Base-by-base conservation (phyloP, 2,329 filamentous ascomycete genomes). In the Tolypocladium guangdongense region DNA sequence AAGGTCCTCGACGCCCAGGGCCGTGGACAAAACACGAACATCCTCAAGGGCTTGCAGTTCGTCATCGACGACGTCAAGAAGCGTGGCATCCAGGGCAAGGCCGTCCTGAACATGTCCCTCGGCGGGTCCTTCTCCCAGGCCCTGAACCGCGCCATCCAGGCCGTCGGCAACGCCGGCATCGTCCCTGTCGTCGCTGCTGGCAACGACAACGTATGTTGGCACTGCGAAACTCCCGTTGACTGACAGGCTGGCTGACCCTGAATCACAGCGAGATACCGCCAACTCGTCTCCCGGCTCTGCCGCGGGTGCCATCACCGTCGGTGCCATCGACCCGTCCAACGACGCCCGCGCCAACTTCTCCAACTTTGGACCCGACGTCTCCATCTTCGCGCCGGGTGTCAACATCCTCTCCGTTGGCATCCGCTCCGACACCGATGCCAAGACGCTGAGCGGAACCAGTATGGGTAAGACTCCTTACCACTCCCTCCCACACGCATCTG, bases 91-190 rank as follows among this genome's bases (percentile, higher is more conserved):
- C 55, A 57, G n/a, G 78, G 78, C 62, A 80, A 78, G 62, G 73
- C 77, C 53, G 76, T 84, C 59, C 77, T 84, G 74, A 84, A 83
- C 73, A 81, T 84, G 78, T 83, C 81, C 4, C 73, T 84, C 22
- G 79, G 79, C 54, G 78, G 79, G 32, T 64, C 67, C 54, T 62
- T 59, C 43, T 81, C 77, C 8, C 55, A 60, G 2, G 75, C 78
- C 27, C 64, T 82, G 64, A 83, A 84, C 71, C 64, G 68, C n/a
- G 79, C 78, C 60, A 76, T 82, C 55, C 65, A 77, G 59, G 68
- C 68, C 39, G 64, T 82, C 46, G 69, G 71, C 57, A 66, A 69
- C 3, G 74, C 74, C 11, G 80, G 80, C 46, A 66, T 83, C 56
- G 76, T 82, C 51, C 74, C 78, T 50, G 73, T 82, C 54, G 80